Base-by-base conservation (phyloP, 129 eudicot genomes). In the Arctium minus region DNA sequence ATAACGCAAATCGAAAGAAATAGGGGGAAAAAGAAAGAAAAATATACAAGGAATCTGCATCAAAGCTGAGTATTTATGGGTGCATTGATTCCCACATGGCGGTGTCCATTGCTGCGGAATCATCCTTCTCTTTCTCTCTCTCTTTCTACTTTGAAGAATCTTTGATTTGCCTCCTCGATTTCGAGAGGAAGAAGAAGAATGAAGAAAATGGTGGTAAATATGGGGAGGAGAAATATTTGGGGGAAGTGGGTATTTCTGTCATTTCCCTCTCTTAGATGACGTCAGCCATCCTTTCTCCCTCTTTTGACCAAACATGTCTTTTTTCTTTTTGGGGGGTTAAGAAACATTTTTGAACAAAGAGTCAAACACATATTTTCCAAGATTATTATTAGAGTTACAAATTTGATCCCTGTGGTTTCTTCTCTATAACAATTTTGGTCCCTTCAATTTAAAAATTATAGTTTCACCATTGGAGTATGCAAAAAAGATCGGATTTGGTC, bases 81-180 rank as follows among this genome's bases (percentile, higher is more conserved):
- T 96, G 91, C 99, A 96, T 74, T 93, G 89, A 75, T 76, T 93
- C 68, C 97, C 97, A 72, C 97, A 96, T 2, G 95, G 99, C 1
- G 97, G 92, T 42, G 91, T 81, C 97, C 99, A 93, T 36, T 90
- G 89, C 62, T 92, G 89, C 0, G 99, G 97, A 46, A 91, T 86
- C 93, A 95, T 88, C 39, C 88, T 86, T 29, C 72, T 56, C 60
- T 42, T 12, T 38, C 31, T 27, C 22, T 76, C 27, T 35, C 17
- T 44, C 56, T 77, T 1, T 18, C 13, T 53, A 1, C 15, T 50
- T 60, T 60, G 68, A 5, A 13, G 33, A 50, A 53, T 73, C 68
- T 65, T 42, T 22, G 27, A 22, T 22, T 22, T 69, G 75, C 50
- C 53, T 64, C 44, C 40, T 72, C 2, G 83, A 72, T 84, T 78